A percentile compares a stretch with the other conserved stretches of the same genome.
Conservation (phyloP, 1,284 basidiomycete genomes). For the Cryptococcus sp. region DNA sequence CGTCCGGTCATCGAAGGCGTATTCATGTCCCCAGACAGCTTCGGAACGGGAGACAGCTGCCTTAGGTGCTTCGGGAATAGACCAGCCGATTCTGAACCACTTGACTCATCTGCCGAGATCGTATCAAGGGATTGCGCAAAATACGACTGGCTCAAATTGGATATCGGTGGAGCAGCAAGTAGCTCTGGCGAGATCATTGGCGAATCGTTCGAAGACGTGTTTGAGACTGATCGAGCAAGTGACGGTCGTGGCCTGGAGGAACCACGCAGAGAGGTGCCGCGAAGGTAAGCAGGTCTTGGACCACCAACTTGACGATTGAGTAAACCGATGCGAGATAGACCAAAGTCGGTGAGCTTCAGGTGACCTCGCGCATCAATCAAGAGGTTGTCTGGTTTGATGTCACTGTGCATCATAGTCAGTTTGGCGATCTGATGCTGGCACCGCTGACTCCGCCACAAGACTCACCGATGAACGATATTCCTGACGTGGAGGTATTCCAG, state of each 20-base stretch:
- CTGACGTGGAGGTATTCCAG: slow-evolving; percentile 92
- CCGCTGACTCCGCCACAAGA: slow-evolving; percentile 15
- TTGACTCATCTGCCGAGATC: slow-evolving; percentile 71
- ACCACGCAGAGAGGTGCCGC: slow-evolving; percentile 45
- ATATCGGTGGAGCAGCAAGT: slow-evolving; percentile 53
- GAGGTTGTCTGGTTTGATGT: slow-evolving; percentile 96
- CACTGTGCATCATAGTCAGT: slow-evolving; percentile 62
- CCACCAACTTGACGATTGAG: slow-evolving; percentile 91
- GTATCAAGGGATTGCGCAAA: slow-evolving; percentile 57
- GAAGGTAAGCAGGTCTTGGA: slow-evolving; percentile 58
- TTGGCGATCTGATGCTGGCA: slow-evolving; percentile 3
- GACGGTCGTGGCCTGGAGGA: slow-evolving; percentile 38
- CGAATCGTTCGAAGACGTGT: slow-evolving; percentile 66
- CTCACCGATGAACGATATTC: slow-evolving; percentile 94
- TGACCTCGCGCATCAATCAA: slow-evolving; percentile 96
- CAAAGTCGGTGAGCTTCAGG: slow-evolving; percentile 97
- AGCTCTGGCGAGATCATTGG: slow-evolving; percentile 53
- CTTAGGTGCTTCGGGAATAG: slow-evolving; percentile 74
- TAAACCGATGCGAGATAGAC: slow-evolving; percentile 93
- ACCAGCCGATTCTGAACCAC: slow-evolving; percentile 82
- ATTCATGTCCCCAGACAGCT: slow-evolving; percentile 56
- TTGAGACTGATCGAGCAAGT: slow-evolving; percentile 63
- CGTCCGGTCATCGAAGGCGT: slow-evolving; percentile 65
- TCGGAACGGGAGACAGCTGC: slow-evolving; percentile 54
- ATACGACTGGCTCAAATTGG: slow-evolving; percentile 67